Base-by-base conservation (phyloP, 306 rosid genomes). In the Purshia tridentata region DNA sequence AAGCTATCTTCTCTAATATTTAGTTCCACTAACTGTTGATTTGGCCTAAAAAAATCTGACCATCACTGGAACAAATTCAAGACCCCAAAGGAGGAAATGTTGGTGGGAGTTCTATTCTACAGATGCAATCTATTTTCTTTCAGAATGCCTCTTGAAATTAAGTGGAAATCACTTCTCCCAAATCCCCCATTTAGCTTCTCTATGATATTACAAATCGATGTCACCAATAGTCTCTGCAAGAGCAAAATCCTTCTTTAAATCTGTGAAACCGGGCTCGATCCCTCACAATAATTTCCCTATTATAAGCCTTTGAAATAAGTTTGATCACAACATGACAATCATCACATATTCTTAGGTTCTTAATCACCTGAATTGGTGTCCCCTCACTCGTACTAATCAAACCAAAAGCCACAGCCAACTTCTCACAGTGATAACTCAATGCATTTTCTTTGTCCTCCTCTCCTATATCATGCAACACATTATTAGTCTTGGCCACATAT, bases 141-240 rank as follows among this genome's bases (percentile, higher is more conserved):
- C 54, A 15, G 54, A 52, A 52, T 3, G 9, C 53, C 51, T 11
- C 63, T 57, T 11, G 40, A 57, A 57, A 57, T 57, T 5, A 65
- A 44, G 20, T 66, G 63, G 7, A 46, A 22, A 6, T 22, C 4
- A 13, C 13, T 46, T 47, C 22, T 50, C 35, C 37, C 0, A 6
- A 11, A 50, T 49, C 40, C 14, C 62, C 52, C 1, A 6, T 41
- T 18, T 11, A 10, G 50, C 50, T 60, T 19, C 11, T 18, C 11
- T 18, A 41, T 11, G 69, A 44, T 45, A 19, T 5, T 19, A 19
- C 41, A 12, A 14, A 14, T 42, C 18, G 18, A 8, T 62, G 76
- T 88, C 84, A 93, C 97, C 98, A 93, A 85, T 88, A 93, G 74
- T 93, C 98, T 84, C 65, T 84, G 80, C 97, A 93, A 56, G 97